A percentile compares a stretch with the other conserved stretches of the same genome.
These are phyloP conservation scores for Babesia ovis DNA, from an alignment of 169 alveolate species.

Conservation along the genomic window DNA sequence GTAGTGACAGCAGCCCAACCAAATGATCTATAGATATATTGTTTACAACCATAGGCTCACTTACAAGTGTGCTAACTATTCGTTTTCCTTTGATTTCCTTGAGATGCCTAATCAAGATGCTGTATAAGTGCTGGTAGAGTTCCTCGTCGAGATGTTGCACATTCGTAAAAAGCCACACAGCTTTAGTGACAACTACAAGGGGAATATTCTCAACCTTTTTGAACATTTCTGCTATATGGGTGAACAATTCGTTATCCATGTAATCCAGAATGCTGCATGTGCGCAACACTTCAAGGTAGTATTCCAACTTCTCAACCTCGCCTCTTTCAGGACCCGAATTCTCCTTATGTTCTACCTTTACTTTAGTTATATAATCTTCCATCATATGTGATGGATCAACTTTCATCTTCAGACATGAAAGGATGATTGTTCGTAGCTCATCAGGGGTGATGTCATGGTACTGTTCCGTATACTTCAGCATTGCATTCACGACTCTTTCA, in stretches of 20 bases:
- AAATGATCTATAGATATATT: neutral
- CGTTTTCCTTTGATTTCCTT: slow-evolving; percentile 43
- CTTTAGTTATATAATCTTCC: slow-evolving; percentile 19
- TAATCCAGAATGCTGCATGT: slow-evolving; percentile 32
- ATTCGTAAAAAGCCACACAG: neutral
- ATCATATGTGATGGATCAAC: slow-evolving; percentile 9
- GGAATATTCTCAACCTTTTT: slow-evolving; percentile 1
- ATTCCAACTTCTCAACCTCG: neutral
- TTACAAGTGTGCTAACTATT: slow-evolving; percentile 32
- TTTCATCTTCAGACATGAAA: slow-evolving; percentile 7
- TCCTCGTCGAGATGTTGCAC: slow-evolving; percentile 38
- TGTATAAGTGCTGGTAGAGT: slow-evolving; percentile 21
- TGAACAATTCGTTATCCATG: slow-evolving; percentile 33
- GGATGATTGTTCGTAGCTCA: neutral
- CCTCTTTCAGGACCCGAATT: neutral
- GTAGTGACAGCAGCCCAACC: slow-evolving; percentile 3
- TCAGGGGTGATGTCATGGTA: slow-evolving; percentile 9
- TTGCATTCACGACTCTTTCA: slow-evolving; percentile 15
- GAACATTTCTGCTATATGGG: slow-evolving; percentile 14
- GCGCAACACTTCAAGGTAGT: slow-evolving; percentile 23
- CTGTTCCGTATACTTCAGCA: slow-evolving; percentile 23
- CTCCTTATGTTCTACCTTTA: slow-evolving; percentile 11
- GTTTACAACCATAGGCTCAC: neutral
- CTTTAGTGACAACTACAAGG: neutral
- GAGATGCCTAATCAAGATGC: slow-evolving; percentile 23